Evolutionary conservation across 75 land plant species (phyloP), one percentile per base, ranked within the genome.

Genomic region (Pinus tabuliformis): DNA sequence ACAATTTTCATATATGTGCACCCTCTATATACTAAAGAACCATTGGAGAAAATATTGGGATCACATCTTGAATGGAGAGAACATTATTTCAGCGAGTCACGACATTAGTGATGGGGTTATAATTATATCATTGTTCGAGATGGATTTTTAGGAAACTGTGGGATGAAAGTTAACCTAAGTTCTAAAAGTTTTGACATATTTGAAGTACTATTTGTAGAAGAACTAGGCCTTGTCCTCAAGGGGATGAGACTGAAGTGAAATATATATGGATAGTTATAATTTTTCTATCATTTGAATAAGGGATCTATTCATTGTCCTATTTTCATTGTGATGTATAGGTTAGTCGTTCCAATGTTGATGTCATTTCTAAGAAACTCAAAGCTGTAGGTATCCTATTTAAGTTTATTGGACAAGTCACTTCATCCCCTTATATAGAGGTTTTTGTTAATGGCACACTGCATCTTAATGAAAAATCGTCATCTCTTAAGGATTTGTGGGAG

Each of bases 401-500:
- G 42, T 78, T 90, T 16, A 89, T 94, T 83, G 99, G 99, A 56
- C 78, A 83, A 70, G 95, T 92, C 3, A 91, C 86, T 37, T 30
- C 77, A 22, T 76, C 87, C 15, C 90, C 89, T 20, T 54, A 39
- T 2, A 60, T 94, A 58, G 81, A 87, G 22, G 16, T 96, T 5
- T 83, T 76, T 59, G 86, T 96, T 58, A 90, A 90, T 86, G 93
- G 90, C 5, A 73, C 83, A 17, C 39, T 65, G 52, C 82, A 88
- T 20, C 26, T 96, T 70, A 78, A 76, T 6, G 88, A 90, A 62
- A 75, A 88, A 45, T 94, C 83, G 20, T 9, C 88, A 30, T 56
- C 78, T 26, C 80, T 96, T n/a, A 84, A 95, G 78, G 99, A 96
- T 75, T 45, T 90, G 73, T 96, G 99, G 99, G 97, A 94, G 64